Percentiles rank a stretch among this genome's conserved stretches.
Conservation (phyloP, 2,329 filamentous ascomycete species). For the Cordyceps fumosorosea region DNA sequence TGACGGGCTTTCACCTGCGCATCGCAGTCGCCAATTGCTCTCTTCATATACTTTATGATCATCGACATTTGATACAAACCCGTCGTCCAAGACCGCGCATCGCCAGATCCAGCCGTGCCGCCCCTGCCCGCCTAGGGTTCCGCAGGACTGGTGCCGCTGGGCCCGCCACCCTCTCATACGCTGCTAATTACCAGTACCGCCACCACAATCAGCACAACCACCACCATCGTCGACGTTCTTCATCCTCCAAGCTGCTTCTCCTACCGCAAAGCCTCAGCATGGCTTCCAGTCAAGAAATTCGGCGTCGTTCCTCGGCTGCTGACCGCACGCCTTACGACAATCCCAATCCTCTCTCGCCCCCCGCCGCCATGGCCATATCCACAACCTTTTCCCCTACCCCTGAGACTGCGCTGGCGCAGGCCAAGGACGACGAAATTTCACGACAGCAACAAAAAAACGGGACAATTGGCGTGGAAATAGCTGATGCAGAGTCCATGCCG, state of each 20-base stretch:
- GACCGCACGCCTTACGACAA: constrained; percentile 22
- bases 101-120: constrained; percentile 36
- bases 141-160: constrained; percentile 24
- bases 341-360: constrained; percentile 23
- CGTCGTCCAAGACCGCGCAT: constrained; percentile 34
- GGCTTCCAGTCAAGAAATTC: constrained; percentile 32
- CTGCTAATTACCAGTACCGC: constrained; percentile 27
- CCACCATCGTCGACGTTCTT: constrained; percentile 23
- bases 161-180: constrained; percentile 16
- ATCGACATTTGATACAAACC: constrained; percentile 32
- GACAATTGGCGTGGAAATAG: not conserved
- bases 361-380: constrained; percentile 19
- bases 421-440: constrained; percentile 7
- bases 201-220: constrained; percentile 20
- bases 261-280: constrained; percentile 20
- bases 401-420: constrained; percentile 14
- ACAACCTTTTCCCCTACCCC: constrained; percentile 20
- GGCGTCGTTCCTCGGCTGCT: constrained; percentile 33
- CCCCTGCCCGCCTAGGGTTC: constrained; percentile 33
- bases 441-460: constrained; percentile 15
- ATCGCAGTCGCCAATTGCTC: constrained; percentile 42
- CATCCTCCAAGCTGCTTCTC: not conserved
- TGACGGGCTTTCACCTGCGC: constrained; percentile 42
- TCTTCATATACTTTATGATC: constrained; percentile 39
- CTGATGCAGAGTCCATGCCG: constrained; percentile 22